phyloP scores from a whole-genome alignment of 768 basidiomycete genomes.

The Podaxis rugospora region DNA sequence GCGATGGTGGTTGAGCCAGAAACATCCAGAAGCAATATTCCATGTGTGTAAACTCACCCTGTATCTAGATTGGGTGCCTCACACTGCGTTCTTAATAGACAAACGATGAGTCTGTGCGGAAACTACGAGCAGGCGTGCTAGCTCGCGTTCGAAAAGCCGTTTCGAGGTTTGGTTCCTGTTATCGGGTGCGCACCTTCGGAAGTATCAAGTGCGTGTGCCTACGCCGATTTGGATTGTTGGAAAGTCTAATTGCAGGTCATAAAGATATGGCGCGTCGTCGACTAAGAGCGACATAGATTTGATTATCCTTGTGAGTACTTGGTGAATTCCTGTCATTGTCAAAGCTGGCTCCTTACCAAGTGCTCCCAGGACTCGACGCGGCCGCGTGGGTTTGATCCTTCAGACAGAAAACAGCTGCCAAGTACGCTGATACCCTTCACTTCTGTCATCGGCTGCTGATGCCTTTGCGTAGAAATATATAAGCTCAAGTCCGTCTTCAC shows the following conservation, averaged over 20 bases:
- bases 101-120: background rate
- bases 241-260: background rate
- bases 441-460: background rate
- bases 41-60: background rate
- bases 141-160: conserved; percentile 22
- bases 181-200: conserved; percentile 39
- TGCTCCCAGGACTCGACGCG: conserved; percentile 21
- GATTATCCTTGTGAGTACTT: conserved; percentile 40
- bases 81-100: background rate
- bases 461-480: conserved; percentile 22
- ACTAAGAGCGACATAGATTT: conserved; percentile 46
- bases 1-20: background rate
- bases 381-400: conserved; percentile 15
- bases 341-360: background rate
- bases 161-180: conserved; percentile 26
- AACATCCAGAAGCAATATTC: background rate
- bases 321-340: background rate
- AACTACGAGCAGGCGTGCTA: background rate
- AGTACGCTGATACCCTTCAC: background rate
- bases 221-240: background rate
- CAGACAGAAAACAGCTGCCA: conserved; percentile 3
- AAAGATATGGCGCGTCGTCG: conserved; percentile 38
- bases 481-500: conserved; percentile 18
- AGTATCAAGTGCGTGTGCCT: conserved; percentile 31
- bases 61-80: background rate